Base-by-base conservation (phyloP, 345 rosid species). In the Sisymbrium altissimum region DNA sequence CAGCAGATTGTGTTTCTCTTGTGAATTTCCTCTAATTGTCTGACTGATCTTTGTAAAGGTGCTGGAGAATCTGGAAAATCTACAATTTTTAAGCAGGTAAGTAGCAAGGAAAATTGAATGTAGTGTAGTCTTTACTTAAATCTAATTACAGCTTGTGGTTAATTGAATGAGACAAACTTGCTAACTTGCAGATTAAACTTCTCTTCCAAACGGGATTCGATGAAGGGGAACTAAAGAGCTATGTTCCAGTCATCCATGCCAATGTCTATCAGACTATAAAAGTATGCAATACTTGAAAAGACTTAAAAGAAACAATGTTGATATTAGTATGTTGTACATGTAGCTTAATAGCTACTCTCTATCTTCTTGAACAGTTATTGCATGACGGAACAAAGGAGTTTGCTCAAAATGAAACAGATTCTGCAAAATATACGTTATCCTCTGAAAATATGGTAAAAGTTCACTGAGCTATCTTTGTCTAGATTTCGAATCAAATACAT, bases 11-110 rank as follows among this genome's bases (percentile, higher is more conserved):
- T 30, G 7, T 0, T 30, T 4, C 7, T 49, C 30, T 9, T 49
- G 5, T 21, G 55, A 11, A 7, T 27, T 53, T 39, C 17, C 18
- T 30, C 60, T 62, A 27, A 50, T 38, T 39, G 32, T n/a, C 10
- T 48, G 54, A 29, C 30, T 44, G 0, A 2, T 32, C 9, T 73
- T 70, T 45, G 53, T 83, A 3, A 73, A 96, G 99, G 98, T 82
- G 88, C 96, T 74, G 99, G 99, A 60, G 99, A 96, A 77, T 96
- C 98, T 1, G 99, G 99, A 72, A 96, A 96, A 84, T 96, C 98
- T 64, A 96, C 99, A 43, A 96, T 92, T 56, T 92, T 96, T 83
- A 96, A 96, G 90, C 99, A 96, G 97, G 99, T 81, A 83, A 81
- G 85, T 33, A 23, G 15, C 17, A 53, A 21, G 61, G 36, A 60